Evolutionary conservation across 345 rosid genomes (phyloP), one percentile per base, ranked within the genome.

Genomic region (Chamaenerion angustifolium): DNA sequence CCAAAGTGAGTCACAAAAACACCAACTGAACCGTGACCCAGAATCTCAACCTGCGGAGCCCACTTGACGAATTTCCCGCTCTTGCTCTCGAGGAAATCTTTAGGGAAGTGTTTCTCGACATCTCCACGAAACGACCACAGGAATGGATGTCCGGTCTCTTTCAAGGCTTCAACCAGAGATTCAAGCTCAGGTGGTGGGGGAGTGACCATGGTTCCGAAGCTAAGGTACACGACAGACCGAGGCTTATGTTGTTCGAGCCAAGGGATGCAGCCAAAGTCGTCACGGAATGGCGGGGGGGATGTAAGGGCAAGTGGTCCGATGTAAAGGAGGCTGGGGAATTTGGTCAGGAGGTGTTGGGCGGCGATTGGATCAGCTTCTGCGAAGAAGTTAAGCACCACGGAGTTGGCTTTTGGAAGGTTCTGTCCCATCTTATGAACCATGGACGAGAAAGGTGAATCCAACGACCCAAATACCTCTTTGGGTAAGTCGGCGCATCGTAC

Each of bases 81-180:
- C 4, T 12, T 43, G 3, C 7, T 43, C 46, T 43, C 46, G 14
- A 43, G 15, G 46, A 43, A 12, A 13, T 43, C 46, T 11, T n/a
- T 43, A 13, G 46, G 46, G 15, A 43, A 12, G 4, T 43, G 15
- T 43, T 43, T 16, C 16, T 43, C 37, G 8, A 31, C 31, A 58
- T 56, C 51, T 35, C 68, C 71, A 14, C 68, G 42, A 11, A 77
- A 53, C 18, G 86, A 79, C 93, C 92, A 86, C 19, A 86, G 64
- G 53, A 72, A 86, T 13, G 76, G 79, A 13, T 56, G 43, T 17
- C 60, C 56, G 7, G 55, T 54, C 13, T 44, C 55, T 55, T 62
- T 70, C 25, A 85, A 27, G 1, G 73, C 79, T 52, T 66, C 78
- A 4, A 76, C 74, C 40, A 80, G 16, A 14, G 61, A 85, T 42